Evolutionary conservation across 73 alveolate genomes (phyloP).

Genomic region (Stentor roeselii): DNA sequence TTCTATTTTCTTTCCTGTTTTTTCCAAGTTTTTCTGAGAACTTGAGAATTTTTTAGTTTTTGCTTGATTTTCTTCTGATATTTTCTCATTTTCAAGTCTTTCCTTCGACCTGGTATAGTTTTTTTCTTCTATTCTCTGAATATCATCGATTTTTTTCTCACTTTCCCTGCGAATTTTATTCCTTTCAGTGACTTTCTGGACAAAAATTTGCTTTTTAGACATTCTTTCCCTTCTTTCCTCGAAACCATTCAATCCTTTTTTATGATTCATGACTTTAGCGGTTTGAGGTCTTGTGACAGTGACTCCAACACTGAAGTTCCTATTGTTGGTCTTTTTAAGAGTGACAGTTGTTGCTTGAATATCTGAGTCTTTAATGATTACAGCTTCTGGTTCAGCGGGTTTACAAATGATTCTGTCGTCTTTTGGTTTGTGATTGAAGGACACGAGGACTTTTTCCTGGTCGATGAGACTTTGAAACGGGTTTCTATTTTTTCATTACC

Average conservation of each 20-base stretch:
- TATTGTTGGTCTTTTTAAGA: no score
- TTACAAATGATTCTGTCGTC: neutral
- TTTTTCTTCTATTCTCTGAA: neutral
- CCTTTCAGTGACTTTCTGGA: neutral
- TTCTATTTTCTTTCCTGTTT: neutral
- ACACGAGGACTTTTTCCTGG: neutral
- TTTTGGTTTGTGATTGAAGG: neutral
- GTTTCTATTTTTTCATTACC: neutral
- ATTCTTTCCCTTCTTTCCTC: no score
- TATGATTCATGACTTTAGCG: no score
- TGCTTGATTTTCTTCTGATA: neutral
- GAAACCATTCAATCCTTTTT: no score
- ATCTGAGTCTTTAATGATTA: neutral
- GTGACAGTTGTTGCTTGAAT: neutral
- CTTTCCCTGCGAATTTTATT: no score
- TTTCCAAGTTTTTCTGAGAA: neutral
- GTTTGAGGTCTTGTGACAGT: neutral
- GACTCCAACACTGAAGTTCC: neutral
- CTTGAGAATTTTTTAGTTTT: no score
- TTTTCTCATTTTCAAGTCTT: neutral
- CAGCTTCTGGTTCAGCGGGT: neutral
- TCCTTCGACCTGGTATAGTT: neutral
- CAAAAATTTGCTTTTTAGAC: neutral
- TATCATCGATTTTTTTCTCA: neutral
- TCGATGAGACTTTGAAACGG: neutral